Base-by-base conservation (phyloP, 345 rosid species). In the Aquilaria sinensis region DNA sequence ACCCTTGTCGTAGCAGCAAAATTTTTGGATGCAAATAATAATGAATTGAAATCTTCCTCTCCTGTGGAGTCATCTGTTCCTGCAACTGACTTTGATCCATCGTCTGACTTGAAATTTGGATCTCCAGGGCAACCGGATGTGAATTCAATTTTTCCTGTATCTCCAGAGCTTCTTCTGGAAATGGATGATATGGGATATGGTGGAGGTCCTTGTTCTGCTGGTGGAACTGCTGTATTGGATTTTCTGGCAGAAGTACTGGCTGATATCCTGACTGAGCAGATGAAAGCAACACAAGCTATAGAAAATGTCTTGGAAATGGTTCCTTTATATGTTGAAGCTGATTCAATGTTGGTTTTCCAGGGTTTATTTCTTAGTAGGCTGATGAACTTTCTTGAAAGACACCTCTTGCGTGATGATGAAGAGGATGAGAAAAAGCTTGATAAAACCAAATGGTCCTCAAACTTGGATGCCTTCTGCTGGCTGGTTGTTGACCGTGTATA, bases 131-230 rank as follows among this genome's bases (percentile, higher is more conserved):
- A 83, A 57, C 70, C 84, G 9, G 61, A 84, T 65, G 79, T 78
- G 67, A 86, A 75, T 73, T 47, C 80, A 51, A 72, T 76, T 58
- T 85, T 82, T 58, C 64, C 85, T 58, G 85, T 94, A 47, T 84
- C 75, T 64, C 75, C 92, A 57, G 85, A 82, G 67, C 74, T 89
- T 66, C 96, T 94, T 41, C 81, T 88, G 32, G 96, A 91, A 78
- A 74, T 80, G 54, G 97, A 94, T 83, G 97, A 94, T 76, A 80
- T 86, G 70, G 96, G 99, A 61, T 94, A 86, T 66, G 99, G 97
- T 50, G 97, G 99, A 10, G 99, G 99, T 68, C 97, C 97, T 59
- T 94, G 99, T 78, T 91, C 96, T 76, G 97, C 97, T 49, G 99
- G 91, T 70, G 97, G 97, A 47, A 89, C 96, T 76, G 97, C 97